These are phyloP conservation scores for Myotisia sp. DNA, from an alignment of 2,329 filamentous ascomycete genomes.

Conservation along the genomic window DNA sequence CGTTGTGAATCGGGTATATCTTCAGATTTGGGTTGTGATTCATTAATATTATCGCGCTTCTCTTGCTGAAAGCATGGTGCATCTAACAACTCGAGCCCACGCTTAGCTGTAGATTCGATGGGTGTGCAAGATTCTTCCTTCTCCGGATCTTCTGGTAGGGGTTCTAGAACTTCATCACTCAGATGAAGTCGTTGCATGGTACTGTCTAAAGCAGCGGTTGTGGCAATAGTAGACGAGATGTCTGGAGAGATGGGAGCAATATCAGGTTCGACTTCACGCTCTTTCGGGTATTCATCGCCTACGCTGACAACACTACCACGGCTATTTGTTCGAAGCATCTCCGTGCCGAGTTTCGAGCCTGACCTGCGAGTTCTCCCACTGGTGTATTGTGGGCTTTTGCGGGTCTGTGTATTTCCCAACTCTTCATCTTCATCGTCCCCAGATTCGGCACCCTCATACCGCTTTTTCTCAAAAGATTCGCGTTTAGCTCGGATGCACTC, in stretches of 20 bases:
- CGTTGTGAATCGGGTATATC: too few relatives aligned
- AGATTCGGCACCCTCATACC: constrained; percentile 64
- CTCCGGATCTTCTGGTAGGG: constrained; percentile 18
- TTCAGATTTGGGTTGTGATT: too few relatives aligned
- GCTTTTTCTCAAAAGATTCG: constrained; percentile 58
- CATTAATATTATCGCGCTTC: too few relatives aligned
- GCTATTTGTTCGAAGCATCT: constrained; percentile 97
- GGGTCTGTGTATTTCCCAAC: constrained; percentile 46
- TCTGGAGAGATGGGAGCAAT: constrained; percentile 16
- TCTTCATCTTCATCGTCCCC: constrained; percentile 94
- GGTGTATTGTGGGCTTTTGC: constrained; percentile 38
- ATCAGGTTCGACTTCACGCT: constrained; percentile 15
- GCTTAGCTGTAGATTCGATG: constrained; percentile 3
- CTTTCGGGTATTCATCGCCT: constrained; percentile 23
- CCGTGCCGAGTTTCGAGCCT: constrained; percentile 79
- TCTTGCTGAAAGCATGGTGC: not conserved
- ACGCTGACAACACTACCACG: constrained; percentile 58
- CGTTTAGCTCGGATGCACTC: constrained; percentile 63
- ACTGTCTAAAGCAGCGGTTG: constrained; percentile 16
- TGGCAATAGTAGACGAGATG: not conserved
- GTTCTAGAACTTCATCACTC: constrained; percentile 20
- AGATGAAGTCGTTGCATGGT: constrained; percentile 23
- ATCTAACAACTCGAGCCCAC: too few relatives aligned
- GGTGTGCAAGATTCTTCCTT: constrained; percentile 12
- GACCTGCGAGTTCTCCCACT: constrained; percentile 38